Evolutionary conservation across 2,329 filamentous ascomycete genomes (phyloP).

Genomic region (Rosellinia necatrix): DNA sequence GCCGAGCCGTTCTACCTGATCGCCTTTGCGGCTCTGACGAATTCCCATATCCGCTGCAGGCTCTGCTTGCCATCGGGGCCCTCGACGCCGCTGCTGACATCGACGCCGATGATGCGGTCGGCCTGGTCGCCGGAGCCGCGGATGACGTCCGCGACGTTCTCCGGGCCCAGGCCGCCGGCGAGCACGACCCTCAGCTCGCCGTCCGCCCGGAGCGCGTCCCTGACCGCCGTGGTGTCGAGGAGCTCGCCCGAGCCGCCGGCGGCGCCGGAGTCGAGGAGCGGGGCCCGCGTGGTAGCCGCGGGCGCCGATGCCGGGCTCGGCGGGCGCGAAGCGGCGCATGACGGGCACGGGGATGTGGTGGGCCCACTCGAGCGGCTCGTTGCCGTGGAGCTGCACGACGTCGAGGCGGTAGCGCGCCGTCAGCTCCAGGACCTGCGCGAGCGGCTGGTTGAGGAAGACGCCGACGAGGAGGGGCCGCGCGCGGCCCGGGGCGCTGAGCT

Average conservation of each 20-base stretch:
- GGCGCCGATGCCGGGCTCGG: slow-evolving; percentile 69
- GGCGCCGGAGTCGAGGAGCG: slow-evolving; percentile 84
- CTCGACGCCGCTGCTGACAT: slow-evolving; percentile 95
- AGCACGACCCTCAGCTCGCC: slow-evolving; percentile 75
- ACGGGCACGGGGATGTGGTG: slow-evolving; percentile 89
- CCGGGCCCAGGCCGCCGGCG: slow-evolving; percentile 81
- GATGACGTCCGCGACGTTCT: slow-evolving; percentile 75
- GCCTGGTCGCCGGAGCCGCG: slow-evolving; percentile 62
- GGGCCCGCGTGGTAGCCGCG: slow-evolving; percentile 82
- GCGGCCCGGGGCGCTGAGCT: slow-evolving; percentile 48
- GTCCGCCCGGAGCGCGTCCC: slow-evolving; percentile 67
- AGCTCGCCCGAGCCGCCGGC: slow-evolving; percentile 73
- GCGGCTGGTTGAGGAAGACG: slow-evolving; percentile 89
- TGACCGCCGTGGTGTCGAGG: slow-evolving; percentile 73
- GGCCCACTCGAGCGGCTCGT: slow-evolving; percentile 92
- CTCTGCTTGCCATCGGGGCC: slow-evolving; percentile 79
- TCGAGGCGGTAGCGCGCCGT: slow-evolving; percentile 79
- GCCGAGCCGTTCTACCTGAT: too few species aligned
- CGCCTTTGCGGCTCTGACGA: slow-evolving; percentile 75
- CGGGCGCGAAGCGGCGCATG: slow-evolving; percentile 81
- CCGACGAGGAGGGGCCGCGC: slow-evolving; percentile 80
- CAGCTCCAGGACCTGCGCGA: slow-evolving; percentile 79
- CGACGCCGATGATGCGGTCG: slow-evolving; percentile 76
- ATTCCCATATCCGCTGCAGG: slow-evolving; percentile 77
- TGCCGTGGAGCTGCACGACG: slow-evolving; percentile 89